Conservation (phyloP, 768 basidiomycete species). For the Tephrocybe sp. region DNA sequence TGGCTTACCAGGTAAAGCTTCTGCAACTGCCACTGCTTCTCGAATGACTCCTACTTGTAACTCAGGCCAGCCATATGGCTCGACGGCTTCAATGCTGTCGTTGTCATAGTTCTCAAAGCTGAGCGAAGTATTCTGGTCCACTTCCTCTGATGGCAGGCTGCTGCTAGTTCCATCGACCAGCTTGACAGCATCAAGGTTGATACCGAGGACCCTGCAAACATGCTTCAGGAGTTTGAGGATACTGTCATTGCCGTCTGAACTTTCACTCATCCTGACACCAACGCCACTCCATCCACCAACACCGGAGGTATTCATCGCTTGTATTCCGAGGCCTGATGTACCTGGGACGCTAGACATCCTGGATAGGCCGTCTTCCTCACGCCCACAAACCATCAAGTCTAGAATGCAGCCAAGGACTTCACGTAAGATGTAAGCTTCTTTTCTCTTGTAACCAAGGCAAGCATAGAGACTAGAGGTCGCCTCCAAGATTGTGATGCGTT, state of each 20-base stretch:
- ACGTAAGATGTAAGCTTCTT: constrained; percentile 84
- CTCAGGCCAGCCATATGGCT: constrained; percentile 89
- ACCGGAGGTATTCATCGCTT: constrained; percentile 36
- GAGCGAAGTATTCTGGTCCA: neutral
- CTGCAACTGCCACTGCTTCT: constrained; percentile 89
- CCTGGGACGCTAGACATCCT: constrained; percentile 39
- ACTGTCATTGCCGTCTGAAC: constrained; percentile 77
- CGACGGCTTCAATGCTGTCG: constrained; percentile 41
- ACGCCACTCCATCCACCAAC: constrained; percentile 52
- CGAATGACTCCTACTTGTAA: constrained; percentile 91
- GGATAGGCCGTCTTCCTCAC: constrained; percentile 65
- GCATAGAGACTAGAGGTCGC: constrained; percentile 74
- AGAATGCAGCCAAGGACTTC: constrained; percentile 84
- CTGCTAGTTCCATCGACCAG: constrained; percentile 33
- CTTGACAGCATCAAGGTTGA: constrained; percentile 74
- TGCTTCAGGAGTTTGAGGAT: constrained; percentile 73
- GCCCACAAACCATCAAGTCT: constrained; percentile 84
- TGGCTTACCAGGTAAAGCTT: constrained; percentile 81
- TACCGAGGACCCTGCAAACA: constrained; percentile 77
- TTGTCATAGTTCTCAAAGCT: constrained; percentile 32
- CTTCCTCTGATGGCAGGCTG: neutral
- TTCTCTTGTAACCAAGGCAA: constrained; percentile 80
- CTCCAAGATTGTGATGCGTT: constrained; percentile 72
- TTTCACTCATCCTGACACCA: constrained; percentile 73
- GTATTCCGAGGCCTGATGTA: constrained; percentile 48